Evolutionary conservation across 192 early-diverging fungal genomes (phyloP).

Genomic region (Anaeromyces robustus): DNA sequence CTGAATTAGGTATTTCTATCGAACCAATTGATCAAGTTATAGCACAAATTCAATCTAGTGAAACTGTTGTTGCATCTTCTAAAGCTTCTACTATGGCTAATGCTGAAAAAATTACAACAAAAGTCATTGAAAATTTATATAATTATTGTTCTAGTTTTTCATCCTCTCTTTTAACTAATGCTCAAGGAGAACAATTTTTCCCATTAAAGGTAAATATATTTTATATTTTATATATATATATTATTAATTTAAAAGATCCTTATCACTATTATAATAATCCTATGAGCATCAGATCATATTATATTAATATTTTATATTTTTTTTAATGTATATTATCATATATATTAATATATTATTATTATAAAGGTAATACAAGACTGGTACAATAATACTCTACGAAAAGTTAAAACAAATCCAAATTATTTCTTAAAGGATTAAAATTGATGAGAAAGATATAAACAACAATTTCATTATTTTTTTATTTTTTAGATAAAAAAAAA

Average conservation of each 20-base stretch:
- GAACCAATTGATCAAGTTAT: slow-evolving; percentile 65
- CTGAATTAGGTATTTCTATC: slow-evolving; percentile 81
- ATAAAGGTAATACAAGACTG: slow-evolving; percentile 61
- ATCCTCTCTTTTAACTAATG: slow-evolving; percentile 26
- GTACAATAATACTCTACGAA: slow-evolving; percentile 60
- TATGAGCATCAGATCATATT: too few relatives aligned
- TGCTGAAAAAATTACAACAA: slow-evolving; percentile 4
- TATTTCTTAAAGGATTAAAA: slow-evolving; percentile 9
- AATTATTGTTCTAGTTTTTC: slow-evolving; percentile 31
- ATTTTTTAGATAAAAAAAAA: too few relatives aligned
- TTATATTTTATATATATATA: slow-evolving; percentile 25
- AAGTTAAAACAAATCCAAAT: slow-evolving; percentile 53
- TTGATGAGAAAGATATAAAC: too few relatives aligned
- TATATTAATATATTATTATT: slow-evolving; percentile 2
- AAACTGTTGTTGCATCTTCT: slow-evolving; percentile 10
- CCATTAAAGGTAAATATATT: slow-evolving; percentile 16
- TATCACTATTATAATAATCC: background rate
- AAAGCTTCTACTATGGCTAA: background rate
- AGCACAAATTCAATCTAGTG: slow-evolving; percentile 25
- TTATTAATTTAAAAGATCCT: slow-evolving; percentile 10
- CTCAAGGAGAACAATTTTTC: slow-evolving; percentile 5
- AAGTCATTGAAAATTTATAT: slow-evolving; percentile 18
- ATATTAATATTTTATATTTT: too few relatives aligned
- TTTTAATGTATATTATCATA: too few relatives aligned
- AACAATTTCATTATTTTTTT: too few relatives aligned